Evolutionary conservation across 176 grass and related monocot genomes (phyloP).

Genomic region (Oryza brachyantha): DNA sequence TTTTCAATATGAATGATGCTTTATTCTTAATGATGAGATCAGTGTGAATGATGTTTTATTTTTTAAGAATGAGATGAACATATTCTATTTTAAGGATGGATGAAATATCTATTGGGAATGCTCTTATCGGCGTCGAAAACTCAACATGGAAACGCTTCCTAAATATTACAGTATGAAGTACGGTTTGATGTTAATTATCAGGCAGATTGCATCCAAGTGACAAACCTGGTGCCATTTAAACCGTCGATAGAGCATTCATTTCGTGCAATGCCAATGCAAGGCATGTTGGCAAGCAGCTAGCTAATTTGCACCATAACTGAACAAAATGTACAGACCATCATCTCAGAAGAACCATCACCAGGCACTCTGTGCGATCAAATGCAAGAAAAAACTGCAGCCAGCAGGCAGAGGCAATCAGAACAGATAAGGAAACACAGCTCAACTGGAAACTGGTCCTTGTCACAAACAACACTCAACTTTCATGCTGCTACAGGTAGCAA

Average conservation of each 20-base stretch:
- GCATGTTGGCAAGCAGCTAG: neutral
- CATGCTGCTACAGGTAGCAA: constrained; percentile 12
- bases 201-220: neutral
- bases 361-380: neutral
- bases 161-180: neutral
- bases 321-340: neutral
- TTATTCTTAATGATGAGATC: too few species aligned
- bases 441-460: neutral
- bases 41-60: too few species aligned
- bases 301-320: too few species aligned
- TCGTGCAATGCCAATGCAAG: neutral
- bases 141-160: too few species aligned
- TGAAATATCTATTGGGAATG: too few species aligned
- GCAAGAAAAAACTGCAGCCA: too few species aligned
- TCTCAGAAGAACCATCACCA: neutral
- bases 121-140: too few species aligned
- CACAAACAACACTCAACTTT: neutral
- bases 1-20: too few species aligned
- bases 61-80: too few species aligned
- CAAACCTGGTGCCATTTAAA: neutral
- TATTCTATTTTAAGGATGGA: too few species aligned
- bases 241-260: neutral
- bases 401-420: neutral
- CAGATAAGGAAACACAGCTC: neutral
- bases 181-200: neutral